A percentile compares a stretch with the other conserved stretches of the same genome.
Evolutionary conservation across 1,139 yeast genomes (phyloP).

Genomic region (Pichiaceae sp.): DNA sequence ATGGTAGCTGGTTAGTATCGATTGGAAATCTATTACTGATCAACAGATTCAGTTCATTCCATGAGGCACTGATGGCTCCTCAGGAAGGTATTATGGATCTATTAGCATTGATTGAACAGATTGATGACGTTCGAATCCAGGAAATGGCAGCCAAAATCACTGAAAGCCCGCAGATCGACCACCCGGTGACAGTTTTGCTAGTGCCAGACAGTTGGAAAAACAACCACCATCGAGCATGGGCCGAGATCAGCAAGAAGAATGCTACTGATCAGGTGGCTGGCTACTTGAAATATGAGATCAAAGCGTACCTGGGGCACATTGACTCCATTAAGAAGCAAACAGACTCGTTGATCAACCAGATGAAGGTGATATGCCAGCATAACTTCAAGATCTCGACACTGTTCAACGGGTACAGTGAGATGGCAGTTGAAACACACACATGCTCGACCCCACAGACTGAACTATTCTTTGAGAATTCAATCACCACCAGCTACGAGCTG

Average conservation of each 20-base stretch:
- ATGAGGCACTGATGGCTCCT: constrained; percentile 4
- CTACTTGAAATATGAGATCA: constrained; percentile 11
- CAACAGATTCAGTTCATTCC: constrained; percentile 2
- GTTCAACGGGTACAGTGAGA: constrained; percentile 6
- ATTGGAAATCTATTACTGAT: constrained; percentile 3
- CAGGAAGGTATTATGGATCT: background rate
- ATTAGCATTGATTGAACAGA: no score
- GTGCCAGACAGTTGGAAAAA: constrained; percentile 17
- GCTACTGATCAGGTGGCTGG: constrained; percentile 12
- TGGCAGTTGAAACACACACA: background rate
- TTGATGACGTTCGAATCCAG: no score
- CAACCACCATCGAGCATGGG: constrained; percentile 12
- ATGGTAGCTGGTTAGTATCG: constrained; percentile 9
- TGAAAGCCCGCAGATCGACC: no score
- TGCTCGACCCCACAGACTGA: constrained; percentile 13
- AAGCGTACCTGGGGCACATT: constrained; percentile 5
- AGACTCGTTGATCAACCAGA: constrained; percentile 9
- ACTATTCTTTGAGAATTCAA: constrained; percentile 15
- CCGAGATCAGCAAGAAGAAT: constrained; percentile 9
- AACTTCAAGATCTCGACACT: constrained; percentile 9
- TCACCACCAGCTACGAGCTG: constrained; percentile 14
- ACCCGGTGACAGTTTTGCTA: background rate
- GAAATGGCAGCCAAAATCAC: no score
- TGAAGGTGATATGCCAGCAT: constrained; percentile 2
- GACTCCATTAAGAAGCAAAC: constrained; percentile 4